phyloP scores from a whole-genome alignment of 2,329 filamentous ascomycete genomes.

The Chrysosphaeria jannelii region DNA sequence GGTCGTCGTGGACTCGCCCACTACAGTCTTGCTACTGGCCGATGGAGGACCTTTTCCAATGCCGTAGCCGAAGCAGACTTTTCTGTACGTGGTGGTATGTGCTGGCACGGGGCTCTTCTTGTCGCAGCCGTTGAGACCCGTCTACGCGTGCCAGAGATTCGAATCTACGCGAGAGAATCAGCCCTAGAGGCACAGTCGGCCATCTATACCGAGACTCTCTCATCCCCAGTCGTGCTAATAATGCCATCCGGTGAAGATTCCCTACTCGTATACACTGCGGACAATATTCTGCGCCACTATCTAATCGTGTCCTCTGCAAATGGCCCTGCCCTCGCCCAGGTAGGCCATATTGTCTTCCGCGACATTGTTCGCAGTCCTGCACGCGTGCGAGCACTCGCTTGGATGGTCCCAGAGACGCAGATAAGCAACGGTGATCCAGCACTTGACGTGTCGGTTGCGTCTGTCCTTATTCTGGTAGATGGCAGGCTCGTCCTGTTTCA shows the following conservation, averaged over 20 bases:
- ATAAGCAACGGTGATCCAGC: slow-evolving; percentile 76
- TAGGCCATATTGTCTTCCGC: slow-evolving; percentile 94
- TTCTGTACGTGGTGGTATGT: slow-evolving; percentile 82
- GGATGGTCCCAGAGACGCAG: slow-evolving; percentile 81
- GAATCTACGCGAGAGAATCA: slow-evolving; percentile 75
- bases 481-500: slow-evolving; percentile 83
- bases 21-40: slow-evolving; percentile 77
- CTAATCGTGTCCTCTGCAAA: slow-evolving; percentile 40
- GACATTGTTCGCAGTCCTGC: slow-evolving; percentile 86
- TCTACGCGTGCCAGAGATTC: slow-evolving; percentile 52
- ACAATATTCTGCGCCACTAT: slow-evolving; percentile 86
- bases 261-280: slow-evolving; percentile 82
- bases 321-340: slow-evolving; percentile 47
- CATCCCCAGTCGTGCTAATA: slow-evolving; percentile 67
- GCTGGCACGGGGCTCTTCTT: slow-evolving; percentile 89
- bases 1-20: slow-evolving; percentile 74
- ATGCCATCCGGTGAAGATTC: slow-evolving; percentile 81
- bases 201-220: slow-evolving; percentile 47
- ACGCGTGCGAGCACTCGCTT: slow-evolving; percentile 74
- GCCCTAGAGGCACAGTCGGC: slow-evolving; percentile 42
- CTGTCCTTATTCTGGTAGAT: slow-evolving; percentile 86
- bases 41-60: slow-evolving; percentile 86
- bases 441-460: slow-evolving; percentile 78
- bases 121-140: slow-evolving; percentile 71
- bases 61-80: slow-evolving; percentile 65